Conservation (phyloP, 495 filamentous ascomycete species). For the Evernia prunastri region DNA sequence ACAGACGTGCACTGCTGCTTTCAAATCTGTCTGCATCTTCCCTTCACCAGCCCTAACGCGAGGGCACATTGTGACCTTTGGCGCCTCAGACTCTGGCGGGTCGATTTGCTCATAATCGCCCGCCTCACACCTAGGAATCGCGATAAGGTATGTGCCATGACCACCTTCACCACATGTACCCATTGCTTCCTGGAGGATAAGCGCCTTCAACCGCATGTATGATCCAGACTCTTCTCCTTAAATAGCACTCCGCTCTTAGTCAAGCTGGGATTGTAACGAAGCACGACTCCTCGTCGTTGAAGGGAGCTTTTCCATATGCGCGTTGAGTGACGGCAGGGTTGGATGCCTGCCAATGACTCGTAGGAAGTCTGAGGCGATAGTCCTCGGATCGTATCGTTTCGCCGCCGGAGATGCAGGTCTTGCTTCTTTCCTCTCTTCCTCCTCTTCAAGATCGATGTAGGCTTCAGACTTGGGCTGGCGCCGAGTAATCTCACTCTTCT, state of each 20-base stretch:
- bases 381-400: neutral
- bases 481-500: neutral
- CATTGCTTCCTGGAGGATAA: neutral
- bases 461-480: neutral
- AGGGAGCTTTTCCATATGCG: neutral
- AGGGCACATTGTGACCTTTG: too few relatives aligned
- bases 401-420: neutral
- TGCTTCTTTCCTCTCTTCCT: neutral
- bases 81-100: too few relatives aligned
- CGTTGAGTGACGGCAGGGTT: neutral
- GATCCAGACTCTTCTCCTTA: neutral
- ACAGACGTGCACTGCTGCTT: neutral
- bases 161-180: neutral
- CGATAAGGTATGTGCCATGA: neutral
- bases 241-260: too few relatives aligned
- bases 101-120: neutral
- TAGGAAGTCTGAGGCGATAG: neutral
- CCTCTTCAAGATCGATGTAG: neutral
- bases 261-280: neutral
- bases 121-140: neutral
- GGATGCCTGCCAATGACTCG: neutral
- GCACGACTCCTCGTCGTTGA: neutral
- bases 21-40: neutral
- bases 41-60: too few relatives aligned
- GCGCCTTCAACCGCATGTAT: neutral